A percentile compares a stretch with the other conserved stretches of the same genome.
Conservation (phyloP, 1,139 yeast species). For the Blastobotrys indianensis region DNA sequence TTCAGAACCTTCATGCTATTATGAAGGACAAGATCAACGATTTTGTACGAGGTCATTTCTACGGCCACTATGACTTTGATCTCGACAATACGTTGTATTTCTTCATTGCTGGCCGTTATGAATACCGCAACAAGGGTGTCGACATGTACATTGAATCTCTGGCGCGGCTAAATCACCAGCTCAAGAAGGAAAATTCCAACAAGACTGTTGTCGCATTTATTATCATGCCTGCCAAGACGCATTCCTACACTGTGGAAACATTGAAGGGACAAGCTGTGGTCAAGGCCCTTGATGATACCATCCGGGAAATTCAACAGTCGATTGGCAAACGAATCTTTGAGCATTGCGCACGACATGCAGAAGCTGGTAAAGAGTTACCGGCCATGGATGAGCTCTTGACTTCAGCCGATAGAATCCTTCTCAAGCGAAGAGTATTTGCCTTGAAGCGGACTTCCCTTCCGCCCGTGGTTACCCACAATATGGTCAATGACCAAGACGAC, state of each 20-base stretch:
- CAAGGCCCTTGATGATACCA: constrained; percentile 83
- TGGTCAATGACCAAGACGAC: constrained; percentile 86
- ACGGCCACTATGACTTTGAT: constrained; percentile 93
- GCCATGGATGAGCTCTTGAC: constrained; percentile 74
- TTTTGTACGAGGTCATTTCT: constrained; percentile 93
- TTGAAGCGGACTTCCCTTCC: constrained; percentile 84
- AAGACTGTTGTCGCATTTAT: constrained; percentile 97
- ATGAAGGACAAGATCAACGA: constrained; percentile 90
- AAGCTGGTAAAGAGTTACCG: constrained; percentile 55
- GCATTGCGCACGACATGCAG: constrained; percentile 80
- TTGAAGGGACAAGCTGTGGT: constrained; percentile 95
- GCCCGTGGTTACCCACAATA: constrained; percentile 96
- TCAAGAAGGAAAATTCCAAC: constrained; percentile 75
- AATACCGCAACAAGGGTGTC: constrained; percentile 93
- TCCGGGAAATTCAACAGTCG: constrained; percentile 78
- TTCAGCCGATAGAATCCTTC: constrained; percentile 80
- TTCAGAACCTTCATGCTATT: constrained; percentile 90
- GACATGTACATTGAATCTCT: constrained; percentile 91
- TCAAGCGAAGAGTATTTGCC: constrained; percentile 91
- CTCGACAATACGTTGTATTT: constrained; percentile 89
- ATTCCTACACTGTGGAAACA: constrained; percentile 92
- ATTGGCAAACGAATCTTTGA: constrained; percentile 87
- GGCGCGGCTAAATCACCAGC: constrained; percentile 83
- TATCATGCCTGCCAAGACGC: constrained; percentile 95
- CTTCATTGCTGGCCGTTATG: constrained; percentile 96